phyloP scores from a whole-genome alignment of 345 rosid genomes.

The Salix viminalis region DNA sequence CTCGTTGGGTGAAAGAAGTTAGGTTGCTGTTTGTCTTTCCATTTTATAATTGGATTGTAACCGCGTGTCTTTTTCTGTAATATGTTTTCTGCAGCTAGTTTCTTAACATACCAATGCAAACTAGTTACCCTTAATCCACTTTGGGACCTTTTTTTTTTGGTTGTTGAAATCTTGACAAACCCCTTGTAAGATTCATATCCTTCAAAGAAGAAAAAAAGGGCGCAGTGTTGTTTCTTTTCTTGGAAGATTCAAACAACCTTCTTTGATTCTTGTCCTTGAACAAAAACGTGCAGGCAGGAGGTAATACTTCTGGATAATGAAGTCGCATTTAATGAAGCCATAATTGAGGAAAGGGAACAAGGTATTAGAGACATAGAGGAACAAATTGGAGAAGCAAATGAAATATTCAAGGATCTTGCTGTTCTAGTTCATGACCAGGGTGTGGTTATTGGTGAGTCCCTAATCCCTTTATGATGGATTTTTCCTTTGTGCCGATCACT shows the following conservation, averaged over 20 bases:
- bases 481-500: not conserved
- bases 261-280: not conserved
- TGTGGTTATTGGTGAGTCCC: conserved; percentile 51
- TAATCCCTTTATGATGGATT: not conserved
- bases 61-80: not conserved
- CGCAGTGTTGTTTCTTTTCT: not conserved
- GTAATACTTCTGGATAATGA: conserved; percentile 53
- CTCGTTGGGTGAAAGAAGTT: not conserved
- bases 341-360: conserved; percentile 66
- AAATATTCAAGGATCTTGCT: conserved; percentile 67
- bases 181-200: no score
- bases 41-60: not conserved
- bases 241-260: conserved; percentile 3
- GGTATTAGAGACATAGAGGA: conserved; percentile 55
- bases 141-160: no score
- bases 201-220: no score
- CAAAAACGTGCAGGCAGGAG: conserved; percentile 43
- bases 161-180: no score
- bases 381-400: conserved; percentile 62
- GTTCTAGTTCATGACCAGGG: conserved; percentile 72
- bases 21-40: not conserved
- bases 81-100: not conserved
- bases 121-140: not conserved
- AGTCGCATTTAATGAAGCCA: conserved; percentile 62
- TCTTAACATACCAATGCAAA: no score